Evolutionary conservation across 805 yeast genomes (phyloP).

Genomic region (Saturnispora mendoncae): DNA sequence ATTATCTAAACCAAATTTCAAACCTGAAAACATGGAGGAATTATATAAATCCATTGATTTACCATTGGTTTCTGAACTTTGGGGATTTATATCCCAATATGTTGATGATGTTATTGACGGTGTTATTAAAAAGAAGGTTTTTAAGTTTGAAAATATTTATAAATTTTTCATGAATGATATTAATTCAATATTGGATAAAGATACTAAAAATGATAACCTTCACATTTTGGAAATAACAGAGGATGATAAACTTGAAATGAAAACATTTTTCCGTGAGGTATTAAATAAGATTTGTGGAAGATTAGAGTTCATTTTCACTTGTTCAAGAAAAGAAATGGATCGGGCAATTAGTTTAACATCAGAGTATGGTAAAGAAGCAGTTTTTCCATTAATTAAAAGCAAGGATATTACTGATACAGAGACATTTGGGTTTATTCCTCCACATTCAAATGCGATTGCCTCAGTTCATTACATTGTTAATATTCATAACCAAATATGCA

Average conservation of each 20-base stretch:
- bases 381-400: conserved; percentile 5
- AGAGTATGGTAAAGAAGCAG: conserved; percentile 7
- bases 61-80: conserved; percentile 48
- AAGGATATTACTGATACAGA: conserved; percentile 12
- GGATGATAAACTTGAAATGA: conserved; percentile 35
- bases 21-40: conserved; percentile 28
- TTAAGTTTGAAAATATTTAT: conserved; percentile 47
- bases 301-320: conserved; percentile 22
- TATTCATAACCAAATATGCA: conserved; percentile 35
- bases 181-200: conserved; percentile 2
- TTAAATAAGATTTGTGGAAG: conserved; percentile 24
- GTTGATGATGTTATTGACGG: conserved; percentile 28
- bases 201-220: conserved; percentile 22
- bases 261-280: conserved; percentile 22
- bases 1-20: conserved; percentile 14
- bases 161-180: conserved; percentile 44
- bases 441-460: conserved; percentile 53
- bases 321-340: conserved; percentile 33
- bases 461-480: conserved; percentile 43
- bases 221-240: conserved; percentile 34
- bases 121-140: conserved; percentile 31
- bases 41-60: conserved; percentile 32
- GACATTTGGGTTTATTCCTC: conserved; percentile 52
- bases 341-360: conserved; percentile 15
- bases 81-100: conserved; percentile 42